These are phyloP conservation scores for Melianthus villosus DNA, from an alignment of 441 rosid species.

Conservation along the genomic window DNA sequence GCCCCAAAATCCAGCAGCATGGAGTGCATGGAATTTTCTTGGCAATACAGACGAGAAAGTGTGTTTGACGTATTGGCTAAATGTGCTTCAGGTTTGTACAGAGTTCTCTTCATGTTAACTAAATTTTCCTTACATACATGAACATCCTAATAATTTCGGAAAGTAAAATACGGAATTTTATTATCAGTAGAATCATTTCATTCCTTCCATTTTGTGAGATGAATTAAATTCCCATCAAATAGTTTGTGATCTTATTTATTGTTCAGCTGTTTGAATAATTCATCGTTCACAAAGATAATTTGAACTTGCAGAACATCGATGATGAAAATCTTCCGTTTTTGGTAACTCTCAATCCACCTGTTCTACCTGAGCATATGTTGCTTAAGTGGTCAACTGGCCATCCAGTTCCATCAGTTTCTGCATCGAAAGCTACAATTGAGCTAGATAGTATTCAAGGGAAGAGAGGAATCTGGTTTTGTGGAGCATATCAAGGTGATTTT, in stretches of 20 bases:
- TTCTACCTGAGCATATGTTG: constrained; percentile 34
- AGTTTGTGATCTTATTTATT: no score
- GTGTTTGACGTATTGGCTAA: constrained; percentile 81
- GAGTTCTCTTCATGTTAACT: no score
- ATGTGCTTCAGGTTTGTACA: constrained; percentile 75
- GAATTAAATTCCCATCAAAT: no score
- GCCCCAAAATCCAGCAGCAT: constrained; percentile 63
- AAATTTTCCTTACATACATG: no score
- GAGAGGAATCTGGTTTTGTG: constrained; percentile 75
- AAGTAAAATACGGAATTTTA: no score
- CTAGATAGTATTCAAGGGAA: constrained; percentile 60
- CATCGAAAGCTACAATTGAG: constrained; percentile 61
- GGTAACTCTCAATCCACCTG: constrained; percentile 60
- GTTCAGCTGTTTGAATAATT: no score
- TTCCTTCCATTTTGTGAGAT: no score
- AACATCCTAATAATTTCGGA: no score
- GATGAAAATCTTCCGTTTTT: constrained; percentile 45
- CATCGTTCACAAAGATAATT: no score
- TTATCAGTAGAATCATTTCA: no score
- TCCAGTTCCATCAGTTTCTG: constrained; percentile 71
- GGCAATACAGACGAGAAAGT: constrained; percentile 42
- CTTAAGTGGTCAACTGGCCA: constrained; percentile 73
- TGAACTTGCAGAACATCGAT: no score
- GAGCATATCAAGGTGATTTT: constrained; percentile 61
- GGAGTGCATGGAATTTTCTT: constrained; percentile 91